Conservation (phyloP, 2,329 filamentous ascomycete genomes). For the Geoglossum cookeanum region DNA sequence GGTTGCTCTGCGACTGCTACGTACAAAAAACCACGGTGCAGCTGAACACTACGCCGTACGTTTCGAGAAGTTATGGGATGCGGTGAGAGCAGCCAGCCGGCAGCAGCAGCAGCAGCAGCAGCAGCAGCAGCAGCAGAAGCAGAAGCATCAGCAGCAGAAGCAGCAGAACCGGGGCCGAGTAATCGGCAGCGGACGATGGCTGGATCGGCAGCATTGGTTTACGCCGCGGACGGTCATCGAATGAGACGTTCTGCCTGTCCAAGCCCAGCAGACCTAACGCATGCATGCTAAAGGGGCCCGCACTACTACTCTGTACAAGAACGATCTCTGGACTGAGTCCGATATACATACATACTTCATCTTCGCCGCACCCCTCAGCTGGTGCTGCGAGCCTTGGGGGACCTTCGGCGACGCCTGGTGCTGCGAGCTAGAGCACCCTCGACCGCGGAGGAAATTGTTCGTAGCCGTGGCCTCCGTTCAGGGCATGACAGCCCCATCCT, state of each 20-base stretch:
- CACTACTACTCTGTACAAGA: not conserved
- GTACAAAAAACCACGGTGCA: not conserved
- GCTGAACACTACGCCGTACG: not conserved
- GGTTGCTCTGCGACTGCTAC: too few relatives aligned
- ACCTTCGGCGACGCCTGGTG: not conserved
- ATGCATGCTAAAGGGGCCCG: slow-evolving; percentile 1
- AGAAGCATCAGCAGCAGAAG: too few relatives aligned
- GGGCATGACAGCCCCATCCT: not conserved
- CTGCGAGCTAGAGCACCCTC: not conserved
- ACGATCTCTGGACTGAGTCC: too few relatives aligned
- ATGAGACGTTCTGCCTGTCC: not conserved
- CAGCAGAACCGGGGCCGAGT: too few relatives aligned
- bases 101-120: too few relatives aligned
- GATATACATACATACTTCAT: not conserved
- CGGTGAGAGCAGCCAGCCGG: too few relatives aligned
- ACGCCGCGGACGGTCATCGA: not conserved
- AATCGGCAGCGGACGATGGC: too few relatives aligned
- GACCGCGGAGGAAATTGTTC: not conserved
- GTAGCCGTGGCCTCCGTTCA: not conserved
- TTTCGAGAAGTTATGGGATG: not conserved
- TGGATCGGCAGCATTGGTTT: too few relatives aligned
- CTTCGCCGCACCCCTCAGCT: not conserved
- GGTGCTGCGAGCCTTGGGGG: not conserved
- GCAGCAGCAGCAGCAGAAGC: too few relatives aligned
- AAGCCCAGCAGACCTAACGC: not conserved